Conservation (phyloP, 208 protist genomes). For the Wallacemonas sp. region DNA sequence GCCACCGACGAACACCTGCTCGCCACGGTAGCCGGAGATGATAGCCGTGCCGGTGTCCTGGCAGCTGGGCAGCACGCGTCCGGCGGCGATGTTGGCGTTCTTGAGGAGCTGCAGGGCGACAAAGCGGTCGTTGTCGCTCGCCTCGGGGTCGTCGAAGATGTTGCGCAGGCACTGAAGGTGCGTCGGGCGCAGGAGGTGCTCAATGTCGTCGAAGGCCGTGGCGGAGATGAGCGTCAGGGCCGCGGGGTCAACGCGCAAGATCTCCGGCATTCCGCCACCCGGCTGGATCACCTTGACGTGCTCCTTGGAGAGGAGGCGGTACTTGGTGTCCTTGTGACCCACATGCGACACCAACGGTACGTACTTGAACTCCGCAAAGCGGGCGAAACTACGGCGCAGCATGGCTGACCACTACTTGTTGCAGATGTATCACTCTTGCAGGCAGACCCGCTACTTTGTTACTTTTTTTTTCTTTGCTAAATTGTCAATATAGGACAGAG, state of each 20-base stretch:
- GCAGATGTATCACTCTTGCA: background rate
- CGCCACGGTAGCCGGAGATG: constrained; percentile 94
- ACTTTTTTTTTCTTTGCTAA: background rate
- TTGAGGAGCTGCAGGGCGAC: constrained; percentile 97
- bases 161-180: constrained; percentile 93
- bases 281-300: constrained; percentile 77
- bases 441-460: too few species aligned
- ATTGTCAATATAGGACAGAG: too few species aligned
- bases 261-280: constrained; percentile 54
- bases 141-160: constrained; percentile 96
- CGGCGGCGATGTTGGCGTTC: constrained; percentile 95
- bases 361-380: constrained; percentile 67
- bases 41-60: constrained; percentile 98
- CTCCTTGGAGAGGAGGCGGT: constrained; percentile 86
- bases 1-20: constrained; percentile 94
- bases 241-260: constrained; percentile 89
- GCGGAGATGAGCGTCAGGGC: constrained; percentile 86
- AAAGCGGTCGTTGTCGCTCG: constrained; percentile 96
- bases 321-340: constrained; percentile 64
- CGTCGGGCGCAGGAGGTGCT: constrained; percentile 93
- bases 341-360: constrained; percentile 76
- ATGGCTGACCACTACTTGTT: constrained; percentile 22
- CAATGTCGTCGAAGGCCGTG: constrained; percentile 93
- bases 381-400: constrained; percentile 48
- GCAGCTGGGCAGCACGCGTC: constrained; percentile 90